Conservation (phyloP, 768 basidiomycete genomes). For the Trichaptum fuscoviolaceum region DNA sequence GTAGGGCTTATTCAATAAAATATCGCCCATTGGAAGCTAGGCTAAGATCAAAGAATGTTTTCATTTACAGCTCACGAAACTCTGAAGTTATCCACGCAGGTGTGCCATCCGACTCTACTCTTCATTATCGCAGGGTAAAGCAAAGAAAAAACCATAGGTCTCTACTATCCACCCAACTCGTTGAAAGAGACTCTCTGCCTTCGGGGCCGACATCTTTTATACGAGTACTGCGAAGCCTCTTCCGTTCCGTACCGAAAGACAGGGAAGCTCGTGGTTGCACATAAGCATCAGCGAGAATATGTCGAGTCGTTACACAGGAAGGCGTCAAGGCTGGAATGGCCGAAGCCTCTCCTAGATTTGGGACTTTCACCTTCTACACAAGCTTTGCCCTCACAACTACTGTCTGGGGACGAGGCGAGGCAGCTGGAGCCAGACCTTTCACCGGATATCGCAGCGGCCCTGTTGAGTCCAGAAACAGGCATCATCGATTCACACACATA, state of each 20-base stretch:
- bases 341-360: constrained; percentile 28
- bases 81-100: constrained; percentile 95
- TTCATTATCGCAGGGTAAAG: neutral
- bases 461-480: constrained; percentile 85
- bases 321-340: constrained; percentile 49
- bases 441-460: constrained; percentile 56
- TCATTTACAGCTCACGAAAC: constrained; percentile 67
- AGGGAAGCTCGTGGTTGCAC: constrained; percentile 90
- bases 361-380: constrained; percentile 19
- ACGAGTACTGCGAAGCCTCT: constrained; percentile 60
- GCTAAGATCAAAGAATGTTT: constrained; percentile 5
- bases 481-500: constrained; percentile 84
- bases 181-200: constrained; percentile 84
- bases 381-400: constrained; percentile 58
- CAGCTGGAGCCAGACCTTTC: constrained; percentile 84
- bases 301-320: constrained; percentile 65
- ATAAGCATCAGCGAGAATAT: constrained; percentile 58
- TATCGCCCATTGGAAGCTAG: neutral
- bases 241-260: constrained; percentile 65
- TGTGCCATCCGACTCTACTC: constrained; percentile 19
- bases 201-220: constrained; percentile 80
- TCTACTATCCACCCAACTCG: constrained; percentile 80
- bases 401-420: constrained; percentile 62
- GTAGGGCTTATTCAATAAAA: constrained; percentile 28
- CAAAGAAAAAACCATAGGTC: constrained; percentile 37